Conservation (phyloP, 768 basidiomycete genomes). For the Naganishia friedmannii region DNA sequence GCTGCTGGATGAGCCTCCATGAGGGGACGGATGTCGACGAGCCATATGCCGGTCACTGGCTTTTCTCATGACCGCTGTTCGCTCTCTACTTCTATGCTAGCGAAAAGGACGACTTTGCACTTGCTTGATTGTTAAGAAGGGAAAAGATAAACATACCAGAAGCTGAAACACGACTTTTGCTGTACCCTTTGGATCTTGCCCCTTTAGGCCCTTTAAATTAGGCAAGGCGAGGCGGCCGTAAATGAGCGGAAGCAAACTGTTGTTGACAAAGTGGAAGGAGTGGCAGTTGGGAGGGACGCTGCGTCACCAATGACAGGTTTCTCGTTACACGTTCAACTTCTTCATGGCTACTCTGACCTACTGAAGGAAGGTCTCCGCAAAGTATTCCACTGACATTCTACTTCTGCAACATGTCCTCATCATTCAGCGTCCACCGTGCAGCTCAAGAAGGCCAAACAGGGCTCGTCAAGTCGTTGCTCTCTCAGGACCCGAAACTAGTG, state of each 20-base stretch:
- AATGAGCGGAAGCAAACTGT: not conserved
- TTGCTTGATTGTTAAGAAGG: not conserved
- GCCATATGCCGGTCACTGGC: not conserved
- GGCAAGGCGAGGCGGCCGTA: not conserved
- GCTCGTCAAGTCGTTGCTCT: slow-evolving; percentile 45
- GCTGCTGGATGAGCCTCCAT: not conserved
- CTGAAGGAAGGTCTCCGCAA: too few species aligned
- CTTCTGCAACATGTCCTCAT: slow-evolving; percentile 37
- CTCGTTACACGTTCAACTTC: not conserved
- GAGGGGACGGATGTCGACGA: not conserved
- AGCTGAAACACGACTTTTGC: slow-evolving; percentile 9
- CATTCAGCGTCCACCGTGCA: slow-evolving; percentile 51
- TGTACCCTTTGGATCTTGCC: slow-evolving; percentile 1
- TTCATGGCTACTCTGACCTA: too few species aligned
- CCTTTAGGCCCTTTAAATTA: too few species aligned
- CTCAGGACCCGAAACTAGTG: slow-evolving; percentile 43
- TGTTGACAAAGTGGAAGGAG: too few species aligned
- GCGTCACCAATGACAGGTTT: slow-evolving; percentile 5
- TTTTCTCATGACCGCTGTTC: not conserved
- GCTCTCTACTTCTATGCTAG: too few species aligned
- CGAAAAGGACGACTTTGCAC: too few species aligned
- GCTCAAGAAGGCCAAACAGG: slow-evolving; percentile 52
- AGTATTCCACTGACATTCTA: too few species aligned
- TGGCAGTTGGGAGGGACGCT: not conserved
- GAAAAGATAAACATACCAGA: not conserved